Conservation (phyloP, 768 basidiomycete genomes). For the Udeniomyces megalosporus region DNA sequence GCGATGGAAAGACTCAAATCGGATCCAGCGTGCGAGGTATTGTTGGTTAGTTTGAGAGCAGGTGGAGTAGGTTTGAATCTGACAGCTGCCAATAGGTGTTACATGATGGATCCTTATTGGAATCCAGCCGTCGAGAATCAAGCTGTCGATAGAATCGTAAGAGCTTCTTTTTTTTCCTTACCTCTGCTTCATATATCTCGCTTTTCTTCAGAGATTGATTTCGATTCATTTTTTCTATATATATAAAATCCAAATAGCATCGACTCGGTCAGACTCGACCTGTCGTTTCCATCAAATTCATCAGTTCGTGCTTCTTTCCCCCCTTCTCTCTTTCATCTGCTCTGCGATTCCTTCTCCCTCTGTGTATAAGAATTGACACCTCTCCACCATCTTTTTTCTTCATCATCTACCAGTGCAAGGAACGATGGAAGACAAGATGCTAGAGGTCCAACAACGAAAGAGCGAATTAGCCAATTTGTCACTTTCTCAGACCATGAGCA, state of each 20-base stretch:
- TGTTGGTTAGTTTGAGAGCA: conserved; percentile 88
- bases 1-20: conserved; percentile 86
- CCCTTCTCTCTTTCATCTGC: background rate
- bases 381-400: background rate
- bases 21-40: conserved; percentile 79
- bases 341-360: background rate
- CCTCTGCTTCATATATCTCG: background rate
- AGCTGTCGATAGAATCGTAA: conserved; percentile 89
- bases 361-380: no score
- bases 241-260: conserved; percentile 40
- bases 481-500: conserved; percentile 67
- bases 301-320: conserved; percentile 43
- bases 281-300: conserved; percentile 79
- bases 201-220: background rate
- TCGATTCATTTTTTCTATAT: conserved; percentile 1
- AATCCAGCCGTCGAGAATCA: conserved; percentile 96
- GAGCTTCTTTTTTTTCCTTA: conserved; percentile 25
- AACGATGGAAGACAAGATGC: conserved; percentile 78
- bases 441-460: conserved; percentile 90
- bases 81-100: conserved; percentile 82
- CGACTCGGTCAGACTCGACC: conserved; percentile 86
- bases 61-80: conserved; percentile 95
- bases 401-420: conserved; percentile 33
- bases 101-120: conserved; percentile 97
- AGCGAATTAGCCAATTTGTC: conserved; percentile 88